Evolutionary conservation across 2,329 filamentous ascomycete genomes (phyloP).

Genomic region (Pseudogymnoascus sp.): DNA sequence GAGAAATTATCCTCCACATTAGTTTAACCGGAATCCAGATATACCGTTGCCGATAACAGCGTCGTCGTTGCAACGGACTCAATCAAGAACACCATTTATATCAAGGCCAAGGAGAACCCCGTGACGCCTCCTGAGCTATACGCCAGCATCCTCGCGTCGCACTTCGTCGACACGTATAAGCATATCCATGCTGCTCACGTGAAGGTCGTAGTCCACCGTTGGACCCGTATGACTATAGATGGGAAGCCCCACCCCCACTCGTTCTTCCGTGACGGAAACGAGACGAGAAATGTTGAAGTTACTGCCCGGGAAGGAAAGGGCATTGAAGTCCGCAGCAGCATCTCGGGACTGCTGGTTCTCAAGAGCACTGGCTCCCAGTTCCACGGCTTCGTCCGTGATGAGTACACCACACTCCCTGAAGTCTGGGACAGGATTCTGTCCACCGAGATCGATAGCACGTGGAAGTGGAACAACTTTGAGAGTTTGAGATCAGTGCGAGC

Average conservation of each 20-base stretch:
- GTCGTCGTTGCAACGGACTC: conserved; percentile 94
- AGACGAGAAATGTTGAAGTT: conserved; percentile 77
- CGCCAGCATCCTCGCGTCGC: conserved; percentile 71
- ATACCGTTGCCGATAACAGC: conserved; percentile 89
- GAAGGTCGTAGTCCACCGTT: conserved; percentile 75
- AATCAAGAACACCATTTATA: conserved; percentile 96
- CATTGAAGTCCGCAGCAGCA: conserved; percentile 67
- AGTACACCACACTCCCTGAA: conserved; percentile 84
- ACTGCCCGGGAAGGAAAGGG: conserved; percentile 58
- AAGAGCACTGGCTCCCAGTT: conserved; percentile 97
- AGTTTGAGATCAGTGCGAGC: conserved; percentile 58
- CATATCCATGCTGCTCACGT: conserved; percentile 84
- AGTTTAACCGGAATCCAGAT: conserved; percentile 43
- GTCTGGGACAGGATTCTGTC: conserved; percentile 93
- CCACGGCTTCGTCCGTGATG: conserved; percentile 86
- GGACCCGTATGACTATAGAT: conserved; percentile 81
- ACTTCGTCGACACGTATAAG: conserved; percentile 80
- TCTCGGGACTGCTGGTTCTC: conserved; percentile 76
- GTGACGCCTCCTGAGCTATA: conserved; percentile 91
- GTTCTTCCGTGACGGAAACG: conserved; percentile 81
- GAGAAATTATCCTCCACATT: not conserved
- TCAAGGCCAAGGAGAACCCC: conserved; percentile 87
- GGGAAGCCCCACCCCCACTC: conserved; percentile 91
- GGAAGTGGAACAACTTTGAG: conserved; percentile 73
- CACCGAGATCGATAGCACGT: conserved; percentile 80